Base-by-base conservation (phyloP, 176 grass and related monocot species). In the Oryza australiensis region DNA sequence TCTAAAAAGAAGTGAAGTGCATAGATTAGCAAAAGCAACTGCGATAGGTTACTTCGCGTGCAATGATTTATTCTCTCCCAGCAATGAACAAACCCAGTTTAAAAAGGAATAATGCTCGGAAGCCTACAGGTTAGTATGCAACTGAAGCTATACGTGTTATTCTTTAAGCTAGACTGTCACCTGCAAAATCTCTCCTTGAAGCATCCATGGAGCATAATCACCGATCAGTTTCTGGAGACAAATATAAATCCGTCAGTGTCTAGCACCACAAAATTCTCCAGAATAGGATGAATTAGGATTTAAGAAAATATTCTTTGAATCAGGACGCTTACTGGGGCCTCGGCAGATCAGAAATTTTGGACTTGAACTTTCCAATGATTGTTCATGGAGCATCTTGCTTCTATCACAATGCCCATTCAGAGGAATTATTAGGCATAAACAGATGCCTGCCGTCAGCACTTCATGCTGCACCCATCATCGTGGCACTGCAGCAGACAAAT, bases 11-110 rank as follows among this genome's bases (percentile, higher is more conserved):
- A 69, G 72, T 69, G 74, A 78, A 79, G 79, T 79, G 32, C 62
- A 89, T 73, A 73, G 42, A 83, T 82, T 86, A 90, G 49, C 24
- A 48, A 90, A 83, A 86, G 84, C 68, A 83, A 69, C 79, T 79
- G 62, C n/a, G 57, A 74, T 27, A 55, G 67, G 74, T 26, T 53
- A 89, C 41, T 40, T 68, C 24, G 79, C 29, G 62, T 79, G 84
- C 30, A 24, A 79, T 79, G 60, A 83, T 82, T 83, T 83, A 86
- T 90, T 79, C 88, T 82, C 29, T 46, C 28, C 37, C 46, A 66
- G 35, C 35, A 77, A 49, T 77, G 65, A 82, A 64, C n/a, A 33
- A 79, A 77, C 72, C 45, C 11, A 73, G 46, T 83, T 90, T 40
- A 82, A 62, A 62, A 90, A 10, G 46, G 30, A 77, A 68, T 67